Evolutionary conservation across 148 eudicot genomes (phyloP), one percentile per base, ranked within the genome.

Genomic region (Rhododendron molle): DNA sequence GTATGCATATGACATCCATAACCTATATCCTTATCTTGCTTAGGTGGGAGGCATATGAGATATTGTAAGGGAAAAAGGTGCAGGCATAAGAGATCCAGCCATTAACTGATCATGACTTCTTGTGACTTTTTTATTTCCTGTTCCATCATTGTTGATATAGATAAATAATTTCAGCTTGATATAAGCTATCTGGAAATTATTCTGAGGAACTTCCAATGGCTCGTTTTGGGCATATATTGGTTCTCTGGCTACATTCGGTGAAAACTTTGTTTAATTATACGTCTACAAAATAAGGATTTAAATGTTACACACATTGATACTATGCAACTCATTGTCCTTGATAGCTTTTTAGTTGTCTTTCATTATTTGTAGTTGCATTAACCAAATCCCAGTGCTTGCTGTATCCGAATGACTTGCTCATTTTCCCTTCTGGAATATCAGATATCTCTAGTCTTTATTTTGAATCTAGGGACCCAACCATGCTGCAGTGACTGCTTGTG

Each of bases 401-500:
- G 43, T 21, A n/a, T 26, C 81, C 54, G 50, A 84, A 11, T 12
- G 40, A 20, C 13, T 65, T 43, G 40, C 72, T 76, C 40, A 38
- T 2, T 79, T 44, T 60, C 26, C 69, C 21, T 54, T 32, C 26
- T 84, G 72, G 76, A 54, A 23, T 81, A 74, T 44, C 43, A 71
- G 86, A 83, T 85, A n/a, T 85, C 36, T 30, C 83, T 88, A 88
- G 56, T 89, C 81, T 90, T 91, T 84, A 87, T 91, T 90, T 93
- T 89, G 93, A 93, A 88, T 92, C 80, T 93, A 96, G 99, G 99
- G 99, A 88, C 99, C 99, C 86, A 97, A 97, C 93, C 99, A 95
- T 91, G 98, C 99, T 92, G 98, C 98, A 92, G 98, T 93, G 88
- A 97, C 99, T 81, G 99, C 98, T 86, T 97, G 99, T 91, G 99